Conservation (phyloP, 495 filamentous ascomycete genomes). For the Neurospora hispaniola region DNA sequence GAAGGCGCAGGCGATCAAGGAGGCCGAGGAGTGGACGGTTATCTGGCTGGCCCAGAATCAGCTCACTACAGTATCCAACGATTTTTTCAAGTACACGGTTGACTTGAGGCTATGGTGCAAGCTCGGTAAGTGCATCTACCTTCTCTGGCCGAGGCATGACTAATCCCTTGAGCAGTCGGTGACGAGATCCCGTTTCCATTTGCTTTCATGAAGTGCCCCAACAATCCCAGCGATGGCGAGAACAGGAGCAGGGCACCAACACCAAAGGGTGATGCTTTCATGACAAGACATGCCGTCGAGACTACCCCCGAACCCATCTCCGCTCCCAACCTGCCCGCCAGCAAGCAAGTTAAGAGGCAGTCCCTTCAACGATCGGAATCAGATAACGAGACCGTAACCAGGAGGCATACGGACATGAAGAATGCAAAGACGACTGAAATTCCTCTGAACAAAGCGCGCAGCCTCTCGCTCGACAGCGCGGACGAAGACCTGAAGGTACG, state of each 20-base stretch:
- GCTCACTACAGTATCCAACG: slow-evolving; percentile 12
- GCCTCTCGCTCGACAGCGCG: slow-evolving; percentile 12
- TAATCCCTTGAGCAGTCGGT: slow-evolving; percentile 14
- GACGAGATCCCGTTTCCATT: slow-evolving; percentile 17
- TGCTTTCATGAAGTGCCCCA: slow-evolving; percentile 15
- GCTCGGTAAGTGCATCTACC: slow-evolving; percentile 8
- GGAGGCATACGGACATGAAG: neutral
- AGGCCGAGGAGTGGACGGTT: slow-evolving; percentile 20
- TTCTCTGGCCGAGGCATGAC: neutral
- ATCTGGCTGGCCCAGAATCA: slow-evolving; percentile 16
- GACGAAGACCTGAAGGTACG: slow-evolving; percentile 11
- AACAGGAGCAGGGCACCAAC: neutral
- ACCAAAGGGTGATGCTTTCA: slow-evolving; percentile 4
- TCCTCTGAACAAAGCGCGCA: slow-evolving; percentile 7
- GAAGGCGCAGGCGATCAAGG: slow-evolving; percentile 21
- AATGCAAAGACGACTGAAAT: neutral
- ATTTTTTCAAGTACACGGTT: slow-evolving; percentile 23
- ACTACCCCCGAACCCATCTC: neutral
- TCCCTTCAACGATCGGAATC: neutral
- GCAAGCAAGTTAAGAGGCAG: neutral
- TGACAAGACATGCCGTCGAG: neutral
- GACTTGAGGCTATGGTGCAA: slow-evolving; percentile 17
- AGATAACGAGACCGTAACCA: neutral
- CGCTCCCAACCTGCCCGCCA: neutral
- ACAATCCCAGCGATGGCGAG: neutral